Conservation (phyloP, 345 rosid species). For the Bruguiera sexangula region DNA sequence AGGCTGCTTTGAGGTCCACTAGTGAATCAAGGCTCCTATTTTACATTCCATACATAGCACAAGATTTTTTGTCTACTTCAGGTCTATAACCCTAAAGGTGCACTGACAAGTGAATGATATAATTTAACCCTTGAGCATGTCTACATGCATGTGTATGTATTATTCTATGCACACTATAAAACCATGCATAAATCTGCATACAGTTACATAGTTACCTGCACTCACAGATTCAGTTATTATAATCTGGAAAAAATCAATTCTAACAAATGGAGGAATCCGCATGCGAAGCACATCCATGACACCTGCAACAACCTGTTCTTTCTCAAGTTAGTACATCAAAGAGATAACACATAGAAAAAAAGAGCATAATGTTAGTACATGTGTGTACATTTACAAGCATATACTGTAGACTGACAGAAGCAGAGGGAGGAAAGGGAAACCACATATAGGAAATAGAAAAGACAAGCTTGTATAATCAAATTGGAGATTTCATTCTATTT, state of each 20-base stretch:
- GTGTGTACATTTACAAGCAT: too few relatives aligned
- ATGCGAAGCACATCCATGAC: constrained; percentile 64
- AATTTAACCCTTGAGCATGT: neutral
- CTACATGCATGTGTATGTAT: neutral
- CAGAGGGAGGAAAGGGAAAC: too few relatives aligned
- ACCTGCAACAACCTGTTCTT: constrained; percentile 76
- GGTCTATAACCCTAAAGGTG: neutral
- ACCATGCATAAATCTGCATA: neutral
- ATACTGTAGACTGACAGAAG: neutral
- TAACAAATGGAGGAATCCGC: constrained; percentile 71
- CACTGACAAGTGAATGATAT: neutral
- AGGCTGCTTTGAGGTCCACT: neutral
- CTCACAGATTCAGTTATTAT: constrained; percentile 50
- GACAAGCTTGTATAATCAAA: neutral
- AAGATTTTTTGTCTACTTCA: neutral
- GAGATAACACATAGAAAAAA: neutral
- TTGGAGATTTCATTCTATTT: neutral
- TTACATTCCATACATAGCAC: neutral
- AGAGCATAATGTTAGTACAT: too few relatives aligned
- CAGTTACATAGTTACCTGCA: constrained; percentile 34
- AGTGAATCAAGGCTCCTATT: neutral
- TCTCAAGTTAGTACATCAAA: constrained; percentile 27
- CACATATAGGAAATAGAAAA: neutral
- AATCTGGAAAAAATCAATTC: constrained; percentile 73
- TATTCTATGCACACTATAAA: neutral